A percentile compares a stretch with the other conserved stretches of the same genome.
Evolutionary conservation across 805 yeast species (phyloP).

Genomic region (Barnettozyma vustinii): DNA sequence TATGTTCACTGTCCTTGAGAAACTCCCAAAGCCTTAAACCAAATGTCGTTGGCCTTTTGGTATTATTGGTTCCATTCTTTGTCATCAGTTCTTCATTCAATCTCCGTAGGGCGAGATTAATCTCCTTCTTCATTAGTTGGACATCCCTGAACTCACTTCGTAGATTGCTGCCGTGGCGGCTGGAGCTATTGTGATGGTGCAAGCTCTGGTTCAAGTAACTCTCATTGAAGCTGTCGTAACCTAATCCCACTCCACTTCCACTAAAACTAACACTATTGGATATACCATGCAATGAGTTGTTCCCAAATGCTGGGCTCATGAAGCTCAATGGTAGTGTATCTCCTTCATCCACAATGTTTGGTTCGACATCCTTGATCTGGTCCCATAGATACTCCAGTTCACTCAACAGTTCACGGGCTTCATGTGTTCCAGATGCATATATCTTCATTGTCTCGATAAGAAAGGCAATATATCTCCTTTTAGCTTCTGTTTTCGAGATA

Average conservation of each 20-base stretch:
- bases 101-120: slow-evolving; percentile 20
- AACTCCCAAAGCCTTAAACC: neutral
- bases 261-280: slow-evolving; percentile 6
- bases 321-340: slow-evolving; percentile 2
- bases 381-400: slow-evolving; percentile 76
- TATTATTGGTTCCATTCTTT: slow-evolving; percentile 8
- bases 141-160: slow-evolving; percentile 19
- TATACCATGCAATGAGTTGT: neutral
- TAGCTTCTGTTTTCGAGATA: slow-evolving; percentile 62
- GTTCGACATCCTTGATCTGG: slow-evolving; percentile 48
- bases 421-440: slow-evolving; percentile 63
- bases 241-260: slow-evolving; percentile 5
- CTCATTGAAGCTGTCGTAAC: slow-evolving; percentile 8
- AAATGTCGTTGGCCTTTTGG: slow-evolving; percentile 1
- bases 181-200: neutral
- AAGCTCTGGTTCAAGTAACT: slow-evolving; percentile 9
- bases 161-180: slow-evolving; percentile 5
- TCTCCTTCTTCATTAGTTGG: slow-evolving; percentile 21
- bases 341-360: slow-evolving; percentile 8
- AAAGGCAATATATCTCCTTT: slow-evolving; percentile 59
- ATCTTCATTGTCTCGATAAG: slow-evolving; percentile 68
- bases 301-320: slow-evolving; percentile 6
- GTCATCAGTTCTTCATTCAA: slow-evolving; percentile 22
- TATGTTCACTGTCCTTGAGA: slow-evolving; percentile 1
- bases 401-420: slow-evolving; percentile 55